Conservation (phyloP, 2,329 filamentous ascomycete species). For the Bertia moriformis region DNA sequence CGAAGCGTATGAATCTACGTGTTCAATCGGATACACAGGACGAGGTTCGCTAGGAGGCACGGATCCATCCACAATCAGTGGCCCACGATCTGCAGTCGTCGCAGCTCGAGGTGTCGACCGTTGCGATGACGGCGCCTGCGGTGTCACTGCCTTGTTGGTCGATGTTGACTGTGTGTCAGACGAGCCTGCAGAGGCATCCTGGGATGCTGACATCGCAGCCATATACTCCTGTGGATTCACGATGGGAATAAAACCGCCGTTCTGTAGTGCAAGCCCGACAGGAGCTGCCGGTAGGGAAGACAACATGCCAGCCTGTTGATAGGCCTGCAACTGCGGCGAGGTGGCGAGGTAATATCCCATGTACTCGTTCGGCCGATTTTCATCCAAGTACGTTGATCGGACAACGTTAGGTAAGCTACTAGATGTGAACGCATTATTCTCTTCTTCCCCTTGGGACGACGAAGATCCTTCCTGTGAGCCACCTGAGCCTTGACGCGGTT, state of each 20-base stretch:
- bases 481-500: background rate
- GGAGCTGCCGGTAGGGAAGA: constrained; percentile 4
- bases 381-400: constrained; percentile 16
- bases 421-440: no score
- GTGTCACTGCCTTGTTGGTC: no score
- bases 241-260: no score
- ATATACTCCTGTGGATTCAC: no score
- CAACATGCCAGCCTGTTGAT: constrained; percentile 19
- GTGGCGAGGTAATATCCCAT: constrained; percentile 27
- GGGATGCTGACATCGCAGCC: no score
- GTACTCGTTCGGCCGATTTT: constrained; percentile 22
- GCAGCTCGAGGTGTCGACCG: background rate
- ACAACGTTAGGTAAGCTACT: constrained; percentile 13
- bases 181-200: no score
- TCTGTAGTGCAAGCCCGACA: no score
- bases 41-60: background rate
- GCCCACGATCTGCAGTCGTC: background rate
- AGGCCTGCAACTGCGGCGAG: constrained; percentile 22
- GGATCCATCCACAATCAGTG: background rate
- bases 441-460: no score
- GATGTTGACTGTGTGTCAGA: background rate
- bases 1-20: background rate
- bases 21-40: background rate
- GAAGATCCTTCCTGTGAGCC: background rate
- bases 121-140: background rate